Base-by-base conservation (phyloP, 2,329 filamentous ascomycete genomes). In the Colletotrichum lini region DNA sequence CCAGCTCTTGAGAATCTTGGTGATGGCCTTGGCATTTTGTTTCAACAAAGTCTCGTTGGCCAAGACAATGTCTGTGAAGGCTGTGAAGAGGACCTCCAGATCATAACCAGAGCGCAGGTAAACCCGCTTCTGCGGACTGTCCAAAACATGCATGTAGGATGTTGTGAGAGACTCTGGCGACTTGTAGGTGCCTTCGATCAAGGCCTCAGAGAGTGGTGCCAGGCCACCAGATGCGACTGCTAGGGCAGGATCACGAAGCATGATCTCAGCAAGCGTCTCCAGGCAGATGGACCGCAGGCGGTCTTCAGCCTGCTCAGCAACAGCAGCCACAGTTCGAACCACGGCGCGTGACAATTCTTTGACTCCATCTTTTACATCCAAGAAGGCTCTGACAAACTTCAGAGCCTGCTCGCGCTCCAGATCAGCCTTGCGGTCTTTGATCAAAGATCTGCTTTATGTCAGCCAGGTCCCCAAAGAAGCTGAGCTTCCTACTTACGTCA, bases 321-420 rank as follows among this genome's bases (percentile, higher is more conserved):
- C 92, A 5, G 96, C 93, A 42, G 96, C 94, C 68, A 99, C 92
- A 8, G 96, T 96, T 65, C 96, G 91, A 9, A 97, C 93, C 23
- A 99, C 91, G 0, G 94, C 92, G 70, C 93, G 89, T 1, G 96
- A 97, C 45, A 99, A 89, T 79, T 99, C 96, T 73, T 90, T 89
- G 10, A 97, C 92, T 13, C 96, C 96, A 73, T 95, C 94, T 79
- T 98, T 98, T 74, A 98, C 94, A 79, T 99, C 96, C 3, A 99
- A 85, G 78, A 99, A 99, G 12, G 95, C 94, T 70, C 96, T 91
- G 35, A 98, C 92, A 79, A 99, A 98, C 80, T 99, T 99, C 77
- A 99, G 85, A 15, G 96, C 96, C 82, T 99, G 96, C 81, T 99
- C 96, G 65, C 97, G 90, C 83, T 99, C 96, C 21, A 99, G 94